Base-by-base conservation (phyloP, 306 rosid species). In the Vigna trinervia region DNA sequence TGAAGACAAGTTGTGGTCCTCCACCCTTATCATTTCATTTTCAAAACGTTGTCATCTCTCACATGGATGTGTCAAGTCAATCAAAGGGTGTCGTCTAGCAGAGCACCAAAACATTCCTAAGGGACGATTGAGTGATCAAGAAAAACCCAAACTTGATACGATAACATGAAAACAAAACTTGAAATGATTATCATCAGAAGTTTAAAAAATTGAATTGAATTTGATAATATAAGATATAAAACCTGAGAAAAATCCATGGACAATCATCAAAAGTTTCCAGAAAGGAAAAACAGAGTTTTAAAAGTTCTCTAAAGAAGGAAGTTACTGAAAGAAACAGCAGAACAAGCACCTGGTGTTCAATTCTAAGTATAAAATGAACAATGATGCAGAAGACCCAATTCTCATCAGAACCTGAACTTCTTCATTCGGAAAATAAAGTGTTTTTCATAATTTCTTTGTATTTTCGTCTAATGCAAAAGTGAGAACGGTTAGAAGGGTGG, bases 401-500 rank as follows among this genome's bases (percentile, higher is more conserved):
- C 38, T 34, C 22, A 17, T 12, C 64, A 65, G 73, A 41, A 62
- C 26, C 64, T 13, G 41, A 43, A 52, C 28, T 60, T 23, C 9
- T 30, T 19, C 53, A 1, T 10, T 8, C 11, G 3, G 3, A 30
- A 30, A 23, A 6, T 17, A 3, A 53, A 53, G 28, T 7, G 12
- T 45, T 45, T 45, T 45, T 12, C 14, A 45, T 12, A 12, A 45
- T 3, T 48, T 48, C 19, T 64, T n/a, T 73, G 11, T 32, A 7
- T 26, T 54, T 51, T 30, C 12, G 69, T 39, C 54, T n/a, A 34
- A 22, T 23, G 14, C 22, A 14, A 0, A 26, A 20, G n/a, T 56
- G 52, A 83, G 17, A 70, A 63, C 52, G 51, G 53, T 69, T 58
- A 19, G 1, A 78, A 46, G 72, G 54, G 57, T 6, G 57, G 82